Evolutionary conservation across 176 grass and related monocot genomes (phyloP), one percentile per base, ranked within the genome.

Genomic region (Bonia amplexicaulis): DNA sequence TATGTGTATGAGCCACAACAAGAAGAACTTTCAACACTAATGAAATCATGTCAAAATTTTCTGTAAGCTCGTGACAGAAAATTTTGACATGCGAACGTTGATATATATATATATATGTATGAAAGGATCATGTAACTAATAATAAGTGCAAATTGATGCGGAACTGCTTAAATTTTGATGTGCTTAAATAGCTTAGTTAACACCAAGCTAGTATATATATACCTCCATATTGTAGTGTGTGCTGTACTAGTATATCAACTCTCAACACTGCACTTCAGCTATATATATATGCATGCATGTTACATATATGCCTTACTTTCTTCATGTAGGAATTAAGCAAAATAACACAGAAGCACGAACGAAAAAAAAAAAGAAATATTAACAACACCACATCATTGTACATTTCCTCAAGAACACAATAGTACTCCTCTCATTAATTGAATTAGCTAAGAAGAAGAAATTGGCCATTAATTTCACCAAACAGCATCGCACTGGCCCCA

Each of bases 111-210:
- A 16, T 52, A 16, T 35, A 37, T 37, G 35, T 55, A 20, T 3
- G 84, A 78, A 85, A 79, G 65, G 19, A 17, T 85, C 74, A 47
- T 51, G 53, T 17, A 80, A 72, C 66, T 26, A 27, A 72, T 85
- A n/a, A 15, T 22, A 78, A 51, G 17, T 83, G 57, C 6, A 68
- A 52, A 51, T 22, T 66, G 29, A 20, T 12, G 14, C 15, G 0
- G 26, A 7, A 17, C 31, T 33, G 44, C 11, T 74, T 33, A 31
- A 33, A 15, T 51, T 9, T 45, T 13, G 17, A 57, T 75, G 58
- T 12, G 1, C 9, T 5, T 60, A 25, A 25, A 23, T 12, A 60
- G 22, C 2, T 58, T n/a, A n/a, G 10, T 58, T 10, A 58, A n/a
- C 8, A 58, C 52, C n/a, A 60, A 25, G 52, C 17, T 55, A 8